Base-by-base conservation (phyloP, 1,139 yeast genomes). In the Yamadazyma songkhlaensis region DNA sequence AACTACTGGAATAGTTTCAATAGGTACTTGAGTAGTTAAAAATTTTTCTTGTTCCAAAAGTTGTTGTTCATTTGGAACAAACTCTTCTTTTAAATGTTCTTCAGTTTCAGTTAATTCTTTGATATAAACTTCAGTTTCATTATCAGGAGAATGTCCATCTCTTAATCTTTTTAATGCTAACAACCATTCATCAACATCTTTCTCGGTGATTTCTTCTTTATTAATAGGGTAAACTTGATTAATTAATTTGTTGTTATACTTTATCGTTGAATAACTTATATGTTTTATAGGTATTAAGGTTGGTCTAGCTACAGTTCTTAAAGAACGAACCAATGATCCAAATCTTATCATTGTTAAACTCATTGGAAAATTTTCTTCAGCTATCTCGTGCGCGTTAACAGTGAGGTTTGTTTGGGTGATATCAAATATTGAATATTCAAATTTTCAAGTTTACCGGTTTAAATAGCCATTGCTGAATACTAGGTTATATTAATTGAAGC, bases 161-260 rank as follows among this genome's bases (percentile, higher is more conserved):
- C 79, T 77, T 41, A 84, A 64, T 38, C 77, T 73, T 37, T 72
- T 61, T 38, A 86, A 73, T 8, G 88, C 82, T 8, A 64, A 59
- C 39, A 84, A 59, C 84, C 92, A 82, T 41, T 73, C 72, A 45
- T 83, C 85, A 28, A 84, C 79, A 47, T 81, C 82, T 31, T 67
- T 62, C 49, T 83, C 87, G 6, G 61, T 55, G 37, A 71, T 63
- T 38, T 53, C 43, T 11, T 62, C 64, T 48, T 67, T 66, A 42
- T 67, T 55, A 32, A 66, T 47, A 9, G 76, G 77, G 44, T 50
- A 69, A 11, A 71, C 55, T 49, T 68, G 66, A 4, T 72, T 62
- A 11, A 64, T 53, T 45, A 66, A 33, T 6, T 10, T 22, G 11
- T 9, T 23, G n/a, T 21, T 30, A 10, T 10, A 17, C 22, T 20